phyloP scores from a whole-genome alignment of 2,329 filamentous ascomycete genomes.

The Trichophyton rubrum region DNA sequence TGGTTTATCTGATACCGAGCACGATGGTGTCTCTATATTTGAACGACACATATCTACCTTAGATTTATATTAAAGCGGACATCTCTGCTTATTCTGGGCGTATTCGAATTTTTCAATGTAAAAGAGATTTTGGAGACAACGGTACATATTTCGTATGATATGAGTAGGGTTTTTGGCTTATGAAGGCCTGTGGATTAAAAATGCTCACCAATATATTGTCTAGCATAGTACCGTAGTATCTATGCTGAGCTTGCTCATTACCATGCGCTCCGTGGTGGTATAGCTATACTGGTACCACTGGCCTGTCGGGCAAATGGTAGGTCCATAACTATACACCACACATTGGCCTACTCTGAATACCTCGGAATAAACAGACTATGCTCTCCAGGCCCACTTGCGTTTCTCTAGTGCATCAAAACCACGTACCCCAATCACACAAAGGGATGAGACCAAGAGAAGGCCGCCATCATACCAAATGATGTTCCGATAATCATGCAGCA shows the following conservation, averaged over 20 bases:
- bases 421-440: constrained; percentile 16
- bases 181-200: not conserved
- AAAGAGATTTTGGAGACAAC: too few relatives aligned
- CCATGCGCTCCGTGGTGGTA: not conserved
- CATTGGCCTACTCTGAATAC: not conserved
- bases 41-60: not conserved
- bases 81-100: not conserved
- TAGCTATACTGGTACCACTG: too few relatives aligned
- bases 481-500: constrained; percentile 6
- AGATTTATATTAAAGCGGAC: too few relatives aligned
- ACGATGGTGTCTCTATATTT: not conserved
- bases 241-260: not conserved
- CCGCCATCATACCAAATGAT: constrained; percentile 19
- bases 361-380: not conserved
- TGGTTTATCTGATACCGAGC: not conserved
- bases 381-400: constrained; percentile 12
- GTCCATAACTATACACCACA: not conserved
- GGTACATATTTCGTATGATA: not conserved
- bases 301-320: too few relatives aligned
- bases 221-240: not conserved
- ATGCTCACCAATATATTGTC: too few relatives aligned
- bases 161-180: not conserved
- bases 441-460: constrained; percentile 15
- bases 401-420: constrained; percentile 17
- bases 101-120: too few relatives aligned